Evolutionary conservation across 768 basidiomycete species (phyloP).

Genomic region (Mycena sanguinolenta): DNA sequence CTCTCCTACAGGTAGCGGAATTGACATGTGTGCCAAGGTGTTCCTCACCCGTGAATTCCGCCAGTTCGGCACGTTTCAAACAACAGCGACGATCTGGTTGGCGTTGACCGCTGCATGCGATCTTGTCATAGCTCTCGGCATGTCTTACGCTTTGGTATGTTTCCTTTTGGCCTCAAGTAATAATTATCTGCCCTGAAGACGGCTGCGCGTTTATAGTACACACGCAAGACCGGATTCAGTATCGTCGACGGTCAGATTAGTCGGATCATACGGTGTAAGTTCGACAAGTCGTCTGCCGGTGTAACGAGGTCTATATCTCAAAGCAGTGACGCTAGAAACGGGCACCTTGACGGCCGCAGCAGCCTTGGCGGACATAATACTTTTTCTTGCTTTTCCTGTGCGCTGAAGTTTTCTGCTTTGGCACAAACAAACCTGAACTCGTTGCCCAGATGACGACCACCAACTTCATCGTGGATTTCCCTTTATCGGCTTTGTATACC

Average conservation of each 20-base stretch:
- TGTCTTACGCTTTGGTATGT: conserved; percentile 24
- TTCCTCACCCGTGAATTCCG: not conserved
- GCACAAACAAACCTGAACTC: not conserved
- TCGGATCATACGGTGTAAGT: conserved; percentile 15
- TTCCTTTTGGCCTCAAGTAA: too few relatives aligned
- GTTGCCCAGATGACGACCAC: not conserved
- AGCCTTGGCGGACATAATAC: not conserved
- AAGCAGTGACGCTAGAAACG: not conserved
- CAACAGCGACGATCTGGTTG: conserved; percentile 18
- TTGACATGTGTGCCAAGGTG: conserved; percentile 10
- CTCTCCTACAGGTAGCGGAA: conserved; percentile 6
- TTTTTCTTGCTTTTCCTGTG: not conserved
- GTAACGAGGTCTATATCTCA: not conserved
- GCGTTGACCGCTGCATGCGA: conserved; percentile 22
- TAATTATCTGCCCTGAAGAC: not conserved
- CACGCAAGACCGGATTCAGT: conserved; percentile 13
- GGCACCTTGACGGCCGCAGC: not conserved
- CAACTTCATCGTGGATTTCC: conserved; percentile 6
- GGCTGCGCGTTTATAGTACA: not conserved
- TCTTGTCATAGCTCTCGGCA: conserved; percentile 22
- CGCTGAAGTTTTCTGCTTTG: not conserved
- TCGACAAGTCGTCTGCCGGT: not conserved
- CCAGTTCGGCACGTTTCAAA: conserved; percentile 3
- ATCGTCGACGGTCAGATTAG: conserved; percentile 27
- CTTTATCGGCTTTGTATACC: not conserved